Percentiles rank a stretch among this genome's conserved stretches.
Conservation (phyloP, 768 basidiomycete genomes). For the Porpolomopsis calyptriformis region DNA sequence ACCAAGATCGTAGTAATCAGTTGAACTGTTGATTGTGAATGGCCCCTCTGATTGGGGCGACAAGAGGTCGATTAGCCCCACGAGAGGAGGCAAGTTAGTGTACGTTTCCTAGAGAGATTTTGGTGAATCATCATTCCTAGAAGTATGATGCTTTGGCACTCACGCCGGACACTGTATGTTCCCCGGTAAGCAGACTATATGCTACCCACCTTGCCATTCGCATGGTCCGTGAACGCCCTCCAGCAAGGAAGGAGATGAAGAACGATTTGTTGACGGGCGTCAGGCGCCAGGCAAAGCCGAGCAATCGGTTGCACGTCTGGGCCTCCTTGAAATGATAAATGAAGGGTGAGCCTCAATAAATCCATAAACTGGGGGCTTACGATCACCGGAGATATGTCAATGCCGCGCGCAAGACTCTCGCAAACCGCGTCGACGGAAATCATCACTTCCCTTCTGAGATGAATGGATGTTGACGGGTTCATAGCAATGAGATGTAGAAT, state of each 20-base stretch:
- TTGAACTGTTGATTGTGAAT: conserved; percentile 41
- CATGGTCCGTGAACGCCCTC: conserved; percentile 37
- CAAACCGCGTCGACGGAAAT: conserved; percentile 38
- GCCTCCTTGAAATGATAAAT: conserved; percentile 29
- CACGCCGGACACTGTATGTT: conserved; percentile 16
- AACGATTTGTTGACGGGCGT: conserved; percentile 40
- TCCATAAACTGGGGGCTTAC: conserved; percentile 16
- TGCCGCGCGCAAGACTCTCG: conserved; percentile 25
- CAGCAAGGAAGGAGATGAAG: conserved; percentile 40
- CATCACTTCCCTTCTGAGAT: conserved; percentile 37
- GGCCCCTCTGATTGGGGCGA: conserved; percentile 17
- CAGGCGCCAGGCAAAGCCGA: conserved; percentile 30
- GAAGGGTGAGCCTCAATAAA: background rate
- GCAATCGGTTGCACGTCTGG: conserved; percentile 33
- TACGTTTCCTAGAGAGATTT: conserved; percentile 27
- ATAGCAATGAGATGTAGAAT: conserved; percentile 45
- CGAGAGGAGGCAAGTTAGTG: conserved; percentile 38
- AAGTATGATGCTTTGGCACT: conserved; percentile 10
- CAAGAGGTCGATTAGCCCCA: conserved; percentile 40
- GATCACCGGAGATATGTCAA: conserved; percentile 17
- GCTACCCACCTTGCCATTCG: conserved; percentile 53
- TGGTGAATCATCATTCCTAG: background rate
- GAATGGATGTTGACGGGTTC: conserved; percentile 37
- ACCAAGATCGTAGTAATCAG: conserved; percentile 52
- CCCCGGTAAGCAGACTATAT: conserved; percentile 33